These are phyloP conservation scores for Aspergillus carlsbadensis DNA, from an alignment of 495 filamentous ascomycete genomes.

Conservation along the genomic window DNA sequence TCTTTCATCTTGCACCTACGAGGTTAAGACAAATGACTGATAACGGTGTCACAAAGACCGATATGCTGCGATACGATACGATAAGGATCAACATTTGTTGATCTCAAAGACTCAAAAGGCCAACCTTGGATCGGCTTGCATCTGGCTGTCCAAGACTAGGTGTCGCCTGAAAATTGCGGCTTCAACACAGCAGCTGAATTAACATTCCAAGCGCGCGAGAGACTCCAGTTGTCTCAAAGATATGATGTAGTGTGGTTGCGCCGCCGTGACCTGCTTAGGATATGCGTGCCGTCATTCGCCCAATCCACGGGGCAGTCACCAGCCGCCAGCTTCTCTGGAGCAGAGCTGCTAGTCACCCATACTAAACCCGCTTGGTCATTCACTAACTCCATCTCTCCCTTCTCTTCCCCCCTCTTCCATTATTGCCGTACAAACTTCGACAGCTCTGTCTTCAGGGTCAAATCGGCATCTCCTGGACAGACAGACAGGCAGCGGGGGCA, in stretches of 20 bases:
- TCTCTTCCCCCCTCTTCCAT: conserved; percentile 14
- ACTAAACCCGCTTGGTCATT: conserved; percentile 11
- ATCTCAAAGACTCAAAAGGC: not conserved
- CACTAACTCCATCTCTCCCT: conserved; percentile 10
- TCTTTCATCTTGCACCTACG: not conserved
- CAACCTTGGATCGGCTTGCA: not conserved
- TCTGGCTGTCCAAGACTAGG: not conserved
- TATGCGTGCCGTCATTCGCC: conserved; percentile 19
- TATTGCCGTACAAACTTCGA: not conserved
- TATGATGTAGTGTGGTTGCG: not conserved
- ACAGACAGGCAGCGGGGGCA: not conserved
- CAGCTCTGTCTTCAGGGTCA: not conserved
- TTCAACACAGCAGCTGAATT: too few relatives aligned
- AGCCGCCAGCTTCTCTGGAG: conserved; percentile 3
- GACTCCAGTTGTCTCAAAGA: too few relatives aligned
- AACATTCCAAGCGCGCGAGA: too few relatives aligned
- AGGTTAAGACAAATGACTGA: not conserved
- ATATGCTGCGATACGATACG: conserved; percentile 1
- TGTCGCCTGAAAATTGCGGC: too few relatives aligned
- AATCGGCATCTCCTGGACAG: not conserved
- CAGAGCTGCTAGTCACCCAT: conserved; percentile 8
- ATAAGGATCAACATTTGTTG: conserved; percentile 1
- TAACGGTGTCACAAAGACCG: conserved; percentile 4
- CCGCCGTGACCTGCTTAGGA: conserved; percentile 6
- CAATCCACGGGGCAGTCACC: conserved; percentile 1